A percentile compares a stretch with the other conserved stretches of the same genome.
Evolutionary conservation across 202 grass and related monocot species (phyloP).

Genomic region (Panicum virgatum): DNA sequence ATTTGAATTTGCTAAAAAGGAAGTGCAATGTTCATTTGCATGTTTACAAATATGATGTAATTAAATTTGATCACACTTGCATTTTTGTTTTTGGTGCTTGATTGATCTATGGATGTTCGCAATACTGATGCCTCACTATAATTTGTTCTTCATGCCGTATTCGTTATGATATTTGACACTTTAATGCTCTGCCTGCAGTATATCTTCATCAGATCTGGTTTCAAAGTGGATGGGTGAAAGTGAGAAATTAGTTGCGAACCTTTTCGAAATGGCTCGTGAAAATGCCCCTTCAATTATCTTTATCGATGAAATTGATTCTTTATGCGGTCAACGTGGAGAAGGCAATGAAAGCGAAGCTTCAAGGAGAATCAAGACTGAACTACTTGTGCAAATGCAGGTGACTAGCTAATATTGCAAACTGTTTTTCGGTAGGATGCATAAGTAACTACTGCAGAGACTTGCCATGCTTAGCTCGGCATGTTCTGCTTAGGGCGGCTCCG

Average conservation of each 20-base stretch:
- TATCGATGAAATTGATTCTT: slow-evolving; percentile 98
- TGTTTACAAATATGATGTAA: background rate
- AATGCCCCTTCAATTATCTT: slow-evolving; percentile 97
- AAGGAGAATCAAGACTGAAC: slow-evolving; percentile 97
- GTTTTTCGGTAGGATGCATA: slow-evolving; percentile 6
- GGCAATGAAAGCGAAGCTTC: slow-evolving; percentile 99
- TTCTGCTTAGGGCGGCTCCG: background rate
- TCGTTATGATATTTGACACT: background rate
- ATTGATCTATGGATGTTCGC: background rate
- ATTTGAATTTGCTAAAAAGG: background rate
- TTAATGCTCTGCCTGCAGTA: slow-evolving; percentile 52
- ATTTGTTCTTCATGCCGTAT: background rate
- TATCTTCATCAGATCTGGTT: slow-evolving; percentile 98
- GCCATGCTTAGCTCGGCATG: background rate
- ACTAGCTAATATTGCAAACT: slow-evolving; percentile 12
- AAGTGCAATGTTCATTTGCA: background rate
- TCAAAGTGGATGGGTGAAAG: slow-evolving; percentile 99
- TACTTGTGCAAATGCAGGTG: slow-evolving; percentile 99
- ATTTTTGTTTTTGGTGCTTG: background rate
- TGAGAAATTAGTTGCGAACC: slow-evolving; percentile 92
- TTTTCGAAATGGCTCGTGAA: slow-evolving; percentile 98
- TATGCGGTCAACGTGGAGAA: slow-evolving; percentile 90
- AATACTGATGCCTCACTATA: background rate
- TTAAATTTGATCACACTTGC: background rate
- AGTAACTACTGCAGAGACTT: background rate